These are phyloP conservation scores for Microdochium paspali DNA, from an alignment of 2,329 filamentous ascomycete genomes.

Conservation along the genomic window DNA sequence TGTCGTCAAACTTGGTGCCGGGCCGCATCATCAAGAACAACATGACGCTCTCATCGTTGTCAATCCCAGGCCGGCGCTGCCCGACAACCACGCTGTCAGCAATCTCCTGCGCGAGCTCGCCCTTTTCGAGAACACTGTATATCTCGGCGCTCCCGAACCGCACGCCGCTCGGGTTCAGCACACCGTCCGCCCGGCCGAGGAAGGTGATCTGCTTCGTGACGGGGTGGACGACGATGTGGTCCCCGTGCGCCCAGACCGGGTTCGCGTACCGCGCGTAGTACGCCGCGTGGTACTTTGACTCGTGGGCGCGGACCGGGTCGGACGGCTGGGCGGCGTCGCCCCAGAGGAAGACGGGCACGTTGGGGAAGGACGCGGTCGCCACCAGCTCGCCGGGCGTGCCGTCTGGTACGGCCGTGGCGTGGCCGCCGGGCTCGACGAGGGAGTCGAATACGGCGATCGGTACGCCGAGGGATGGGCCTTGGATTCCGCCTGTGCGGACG, in stretches of 20 bases:
- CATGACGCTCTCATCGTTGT: conserved; percentile 44
- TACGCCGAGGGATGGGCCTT: conserved; percentile 39
- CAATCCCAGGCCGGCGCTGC: conserved; percentile 50
- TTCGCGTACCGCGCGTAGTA: conserved; percentile 52
- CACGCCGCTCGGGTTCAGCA: conserved; percentile 70
- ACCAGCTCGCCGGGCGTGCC: conserved; percentile 71
- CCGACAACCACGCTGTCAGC: conserved; percentile 73
- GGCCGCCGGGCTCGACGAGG: conserved; percentile 36
- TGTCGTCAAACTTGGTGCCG: conserved; percentile 42
- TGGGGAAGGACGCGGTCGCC: conserved; percentile 61
- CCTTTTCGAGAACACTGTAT: conserved; percentile 60
- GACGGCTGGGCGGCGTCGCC: conserved; percentile 26
- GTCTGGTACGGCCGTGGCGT: conserved; percentile 32
- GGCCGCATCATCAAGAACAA: conserved; percentile 47
- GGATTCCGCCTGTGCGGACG: conserved; percentile 47
- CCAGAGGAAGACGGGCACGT: conserved; percentile 62
- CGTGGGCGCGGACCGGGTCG: conserved; percentile 9
- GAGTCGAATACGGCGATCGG: conserved; percentile 53
- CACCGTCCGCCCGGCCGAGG: conserved; percentile 65
- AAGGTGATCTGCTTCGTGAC: conserved; percentile 55
- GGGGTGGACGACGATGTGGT: conserved; percentile 66
- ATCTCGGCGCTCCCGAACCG: conserved; percentile 75
- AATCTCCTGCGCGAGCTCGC: conserved; percentile 50
- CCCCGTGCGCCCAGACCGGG: conserved; percentile 73
- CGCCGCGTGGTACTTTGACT: conserved; percentile 47